Evolutionary conservation across 345 rosid species (phyloP), one percentile per base, ranked within the genome.

Genomic region (Populus pruinosa): DNA sequence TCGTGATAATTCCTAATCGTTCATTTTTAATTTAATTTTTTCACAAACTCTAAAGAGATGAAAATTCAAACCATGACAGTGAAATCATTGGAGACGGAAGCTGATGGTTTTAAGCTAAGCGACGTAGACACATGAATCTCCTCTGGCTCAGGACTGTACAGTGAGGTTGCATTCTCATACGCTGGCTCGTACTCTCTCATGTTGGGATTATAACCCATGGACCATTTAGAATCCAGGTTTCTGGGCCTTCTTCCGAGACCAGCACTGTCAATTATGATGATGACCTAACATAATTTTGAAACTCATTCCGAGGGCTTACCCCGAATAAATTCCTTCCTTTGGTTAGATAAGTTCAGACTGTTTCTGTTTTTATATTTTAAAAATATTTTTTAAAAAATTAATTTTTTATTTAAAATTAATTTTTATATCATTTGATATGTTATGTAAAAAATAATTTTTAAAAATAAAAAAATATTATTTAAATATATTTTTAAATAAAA

Each of bases 371-470:
- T 33, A 33, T 4, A 0, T 33, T 33, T 33, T 33, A 33, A 33
- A 33, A 33, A 33, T 33, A 33, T 2, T 33, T 33, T 33, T 33
- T 4, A 4, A 33, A 33, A 33, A 4, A 3, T 33, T 3, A 3
- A 3, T 3, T 33, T 33, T 33, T 33, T 33, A 33, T 3, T 33
- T 33, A 0, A 33, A 3, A 4, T 33, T 10, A 10, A 2, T 10
- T 41, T 41, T 9, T 9, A 41, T 0, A 41, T 41, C 0, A 41
- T 41, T 9, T 0, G 0, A 39, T 41, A 2, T 2, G 0, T 0
- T 41, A 41, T 41, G 4, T 41, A 0, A 9, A 41, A 41, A 41
- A 9, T 41, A 41, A 41, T 8, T 1, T 39, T 41, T 2, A 41
- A 41, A 41, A 9, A 8, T 39, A 38, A 38, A 38, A 38, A 38